Base-by-base conservation (phyloP, 352 stramenopile species). In the Phytophthora pseudosyringae region DNA sequence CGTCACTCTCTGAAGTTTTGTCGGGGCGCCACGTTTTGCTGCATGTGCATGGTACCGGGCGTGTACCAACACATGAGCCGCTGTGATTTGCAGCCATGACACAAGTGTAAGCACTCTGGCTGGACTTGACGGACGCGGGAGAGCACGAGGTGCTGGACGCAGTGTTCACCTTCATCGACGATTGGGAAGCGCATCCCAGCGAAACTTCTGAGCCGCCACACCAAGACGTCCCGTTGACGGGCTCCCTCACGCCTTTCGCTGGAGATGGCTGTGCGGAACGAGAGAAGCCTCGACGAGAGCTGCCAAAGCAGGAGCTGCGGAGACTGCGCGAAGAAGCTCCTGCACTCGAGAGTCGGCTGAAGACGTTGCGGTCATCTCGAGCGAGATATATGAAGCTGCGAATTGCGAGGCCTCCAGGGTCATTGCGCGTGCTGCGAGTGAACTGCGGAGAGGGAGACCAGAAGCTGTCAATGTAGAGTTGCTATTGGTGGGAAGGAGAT, bases 21-120 rank as follows among this genome's bases (percentile, higher is more conserved):
- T 55, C 21, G 43, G 28, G 44, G 53, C 18, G 40, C 26, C 40
- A 55, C 50, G 50, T 48, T 67, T 67, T 61, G 56, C 56, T 46
- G 32, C 33, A 25, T 2, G n/a, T 21, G 2, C 21, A 21, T 21
- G 31, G 51, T 41, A 31, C 38, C 49, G 26, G 28, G 18, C 33
- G 18, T 28, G 38, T 28, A 62, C 28, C 18, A 56, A 35, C 50
- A 46, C 46, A 53, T 59, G 39, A 38, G 59, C 52, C 43, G 36
- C 21, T 51, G 35, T 25, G 59, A 68, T 68, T 68, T 68, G 59
- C 59, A 50, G 48, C 39, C n/a, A 0, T n/a, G 7, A 7, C 31
- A 21, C 21, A 21, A 21, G 21, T 21, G 40, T 49, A 39, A 54
- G 45, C 55, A 40, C 2, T 60, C 28, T 46, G 33, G 25, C 33